Percentiles rank a stretch among this genome's conserved stretches.
phyloP scores from a whole-genome alignment of 2,329 filamentous ascomycete genomes.

The Alternaria triticina region DNA sequence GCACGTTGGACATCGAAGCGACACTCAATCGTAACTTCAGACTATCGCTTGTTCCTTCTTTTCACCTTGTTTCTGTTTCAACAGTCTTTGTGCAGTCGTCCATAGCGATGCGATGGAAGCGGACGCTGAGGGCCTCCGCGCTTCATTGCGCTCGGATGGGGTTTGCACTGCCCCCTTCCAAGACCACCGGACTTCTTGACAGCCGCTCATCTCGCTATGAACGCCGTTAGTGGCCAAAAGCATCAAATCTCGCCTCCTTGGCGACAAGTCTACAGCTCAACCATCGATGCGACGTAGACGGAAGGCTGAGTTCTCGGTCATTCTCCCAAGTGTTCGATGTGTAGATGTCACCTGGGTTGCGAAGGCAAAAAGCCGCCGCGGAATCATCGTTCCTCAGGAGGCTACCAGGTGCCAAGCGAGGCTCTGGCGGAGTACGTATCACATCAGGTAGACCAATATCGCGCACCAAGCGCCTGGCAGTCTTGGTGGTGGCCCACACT shows the following conservation, averaged over 20 bases:
- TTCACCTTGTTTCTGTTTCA: neutral
- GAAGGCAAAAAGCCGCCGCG: conserved; percentile 3
- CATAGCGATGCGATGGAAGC: neutral
- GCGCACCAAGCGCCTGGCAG: conserved; percentile 20
- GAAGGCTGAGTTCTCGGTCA: conserved; percentile 1
- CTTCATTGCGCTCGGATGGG: conserved; percentile 2
- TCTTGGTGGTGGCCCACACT: conserved; percentile 11
- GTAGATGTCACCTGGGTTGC: neutral
- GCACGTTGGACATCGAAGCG: neutral
- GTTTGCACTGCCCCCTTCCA: conserved; percentile 21
- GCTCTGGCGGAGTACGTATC: conserved; percentile 12
- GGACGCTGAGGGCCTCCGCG: conserved; percentile 3
- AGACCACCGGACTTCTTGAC: conserved; percentile 12
- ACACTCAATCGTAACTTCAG: neutral
- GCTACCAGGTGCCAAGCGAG: conserved; percentile 9
- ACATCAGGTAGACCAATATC: conserved; percentile 12
- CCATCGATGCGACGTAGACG: neutral
- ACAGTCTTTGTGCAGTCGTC: neutral
- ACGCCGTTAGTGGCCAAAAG: conserved; percentile 7
- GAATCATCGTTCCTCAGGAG: neutral
- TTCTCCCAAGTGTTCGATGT: neutral
- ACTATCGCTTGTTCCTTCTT: neutral
- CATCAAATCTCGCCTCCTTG: conserved; percentile 5
- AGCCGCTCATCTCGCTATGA: conserved; percentile 11
- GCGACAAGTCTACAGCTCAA: neutral